Percentiles rank a stretch among this genome's conserved stretches.
Evolutionary conservation across 2,329 filamentous ascomycete genomes (phyloP).

Genomic region (Calonectria pauciramosa): DNA sequence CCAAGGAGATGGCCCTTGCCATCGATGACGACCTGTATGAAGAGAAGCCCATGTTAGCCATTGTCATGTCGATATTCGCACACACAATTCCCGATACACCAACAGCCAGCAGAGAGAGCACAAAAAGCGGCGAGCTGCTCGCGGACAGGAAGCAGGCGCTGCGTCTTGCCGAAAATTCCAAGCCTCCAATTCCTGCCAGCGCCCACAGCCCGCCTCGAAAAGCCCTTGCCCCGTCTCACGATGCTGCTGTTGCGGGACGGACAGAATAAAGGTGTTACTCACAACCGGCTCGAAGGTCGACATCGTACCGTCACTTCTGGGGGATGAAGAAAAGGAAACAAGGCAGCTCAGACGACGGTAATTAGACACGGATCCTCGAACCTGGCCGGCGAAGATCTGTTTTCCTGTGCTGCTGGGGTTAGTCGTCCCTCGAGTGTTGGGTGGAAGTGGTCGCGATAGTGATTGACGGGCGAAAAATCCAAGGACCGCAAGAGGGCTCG

Average conservation of each 20-base stretch:
- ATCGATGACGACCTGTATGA: slow-evolving; percentile 91
- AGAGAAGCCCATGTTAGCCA: slow-evolving; percentile 41
- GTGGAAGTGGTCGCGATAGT: slow-evolving; percentile 57
- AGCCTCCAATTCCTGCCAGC: slow-evolving; percentile 35
- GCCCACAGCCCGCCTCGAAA: slow-evolving; percentile 30
- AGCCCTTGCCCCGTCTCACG: slow-evolving; percentile 34
- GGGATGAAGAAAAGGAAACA: slow-evolving; percentile 49
- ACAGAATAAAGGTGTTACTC: slow-evolving; percentile 59
- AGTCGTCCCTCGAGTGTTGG: slow-evolving; percentile 57
- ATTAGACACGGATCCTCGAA: slow-evolving; percentile 54
- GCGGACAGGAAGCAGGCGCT: slow-evolving; percentile 30
- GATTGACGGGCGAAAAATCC: slow-evolving; percentile 56
- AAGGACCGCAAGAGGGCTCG: slow-evolving; percentile 54
- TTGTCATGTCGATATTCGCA: slow-evolving; percentile 35
- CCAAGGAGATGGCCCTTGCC: slow-evolving; percentile 99
- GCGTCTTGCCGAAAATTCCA: slow-evolving; percentile 29
- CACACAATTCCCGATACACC: slow-evolving; percentile 26
- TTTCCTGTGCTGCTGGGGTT: slow-evolving; percentile 58
- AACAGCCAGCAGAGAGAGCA: slow-evolving; percentile 26
- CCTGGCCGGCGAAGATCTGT: slow-evolving; percentile 55
- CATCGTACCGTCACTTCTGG: slow-evolving; percentile 65
- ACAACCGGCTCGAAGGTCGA: slow-evolving; percentile 80
- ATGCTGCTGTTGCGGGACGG: slow-evolving; percentile 26
- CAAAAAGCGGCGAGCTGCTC: neutral
- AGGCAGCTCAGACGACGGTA: slow-evolving; percentile 52